phyloP scores from a whole-genome alignment of 192 early-diverging fungal genomes.

The Coemansia sp. region DNA sequence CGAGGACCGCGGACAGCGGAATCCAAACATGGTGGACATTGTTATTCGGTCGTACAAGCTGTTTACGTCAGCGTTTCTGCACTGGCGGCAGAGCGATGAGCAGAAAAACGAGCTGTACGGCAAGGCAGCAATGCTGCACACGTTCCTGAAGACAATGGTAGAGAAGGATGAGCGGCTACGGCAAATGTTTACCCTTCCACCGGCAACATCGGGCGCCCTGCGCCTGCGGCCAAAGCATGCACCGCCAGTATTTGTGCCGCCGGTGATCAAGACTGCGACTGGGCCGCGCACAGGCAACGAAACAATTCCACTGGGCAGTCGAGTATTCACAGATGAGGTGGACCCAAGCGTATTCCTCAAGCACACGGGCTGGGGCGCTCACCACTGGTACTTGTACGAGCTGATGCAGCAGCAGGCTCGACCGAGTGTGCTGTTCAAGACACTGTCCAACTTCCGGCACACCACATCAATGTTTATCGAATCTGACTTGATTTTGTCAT shows the following conservation, averaged over 20 bases:
- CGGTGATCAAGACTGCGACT: slow-evolving; percentile 3
- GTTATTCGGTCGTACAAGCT: slow-evolving; percentile 47
- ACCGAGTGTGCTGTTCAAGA: slow-evolving; percentile 12
- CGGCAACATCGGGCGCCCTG: neutral
- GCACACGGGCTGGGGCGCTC: slow-evolving; percentile 29
- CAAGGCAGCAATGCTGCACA: slow-evolving; percentile 40
- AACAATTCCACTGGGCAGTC: slow-evolving; percentile 21
- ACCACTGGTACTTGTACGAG: slow-evolving; percentile 41
- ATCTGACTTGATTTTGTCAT: slow-evolving; percentile 36
- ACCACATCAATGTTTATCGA: slow-evolving; percentile 49
- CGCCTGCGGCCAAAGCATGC: slow-evolving; percentile 4
- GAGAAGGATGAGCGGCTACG: slow-evolving; percentile 50
- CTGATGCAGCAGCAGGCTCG: slow-evolving; percentile 24
- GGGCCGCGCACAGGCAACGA: slow-evolving; percentile 16
- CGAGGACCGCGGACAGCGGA: slow-evolving; percentile 45
- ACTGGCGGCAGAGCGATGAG: slow-evolving; percentile 11
- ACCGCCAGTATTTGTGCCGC: slow-evolving; percentile 35
- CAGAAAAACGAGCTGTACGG: slow-evolving; percentile 28
- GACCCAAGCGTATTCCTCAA: slow-evolving; percentile 35
- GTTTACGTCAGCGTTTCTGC: slow-evolving; percentile 47
- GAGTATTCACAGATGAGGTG: slow-evolving; percentile 34
- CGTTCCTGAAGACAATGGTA: slow-evolving; percentile 37
- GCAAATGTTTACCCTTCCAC: slow-evolving; percentile 27
- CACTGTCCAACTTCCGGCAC: slow-evolving; percentile 38
- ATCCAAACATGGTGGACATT: slow-evolving; percentile 51